Percentiles rank a stretch among this genome's conserved stretches.
Conservation (phyloP, 495 filamentous ascomycete genomes). For the Oleoguttula mirabilis region DNA sequence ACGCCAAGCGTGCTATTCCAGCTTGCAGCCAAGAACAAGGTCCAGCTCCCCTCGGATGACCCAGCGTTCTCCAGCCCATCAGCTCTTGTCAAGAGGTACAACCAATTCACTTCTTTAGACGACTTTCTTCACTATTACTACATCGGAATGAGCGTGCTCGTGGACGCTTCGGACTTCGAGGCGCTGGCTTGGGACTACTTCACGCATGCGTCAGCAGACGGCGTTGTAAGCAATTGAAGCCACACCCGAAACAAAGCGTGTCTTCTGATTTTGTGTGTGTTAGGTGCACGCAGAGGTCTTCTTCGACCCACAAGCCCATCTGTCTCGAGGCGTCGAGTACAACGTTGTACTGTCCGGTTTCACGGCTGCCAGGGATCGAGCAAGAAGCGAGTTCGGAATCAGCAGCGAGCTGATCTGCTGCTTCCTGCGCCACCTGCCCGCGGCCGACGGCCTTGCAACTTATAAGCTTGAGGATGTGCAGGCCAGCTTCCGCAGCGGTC, state of each 20-base stretch:
- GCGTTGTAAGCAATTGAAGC: no score
- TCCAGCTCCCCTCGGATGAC: conserved; percentile 46
- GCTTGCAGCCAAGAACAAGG: conserved; percentile 50
- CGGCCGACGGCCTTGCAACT: conserved; percentile 36
- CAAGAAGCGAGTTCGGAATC: conserved; percentile 51
- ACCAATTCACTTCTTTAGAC: conserved; percentile 53
- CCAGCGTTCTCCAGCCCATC: conserved; percentile 2
- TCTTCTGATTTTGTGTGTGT: no score
- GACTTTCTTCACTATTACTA: conserved; percentile 74
- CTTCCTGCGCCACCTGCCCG: conserved; percentile 56
- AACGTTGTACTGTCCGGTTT: conserved; percentile 49
- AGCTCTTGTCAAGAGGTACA: conserved; percentile 50
- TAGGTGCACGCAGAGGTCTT: conserved; percentile 65
- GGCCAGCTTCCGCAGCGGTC: conserved; percentile 40
- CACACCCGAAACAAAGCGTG: no score
- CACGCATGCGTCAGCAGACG: conserved; percentile 47
- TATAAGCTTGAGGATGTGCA: conserved; percentile 39
- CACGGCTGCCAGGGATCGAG: conserved; percentile 44
- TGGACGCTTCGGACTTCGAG: conserved; percentile 52
- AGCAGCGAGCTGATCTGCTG: conserved; percentile 47
- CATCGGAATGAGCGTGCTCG: conserved; percentile 57
- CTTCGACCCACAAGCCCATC: conserved; percentile 70
- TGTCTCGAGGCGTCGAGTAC: conserved; percentile 48
- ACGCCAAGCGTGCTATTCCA: conserved; percentile 55
- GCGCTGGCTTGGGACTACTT: conserved; percentile 66